phyloP scores from a whole-genome alignment of 1,284 basidiomycete genomes.

The Acaromyces ingoldii region DNA sequence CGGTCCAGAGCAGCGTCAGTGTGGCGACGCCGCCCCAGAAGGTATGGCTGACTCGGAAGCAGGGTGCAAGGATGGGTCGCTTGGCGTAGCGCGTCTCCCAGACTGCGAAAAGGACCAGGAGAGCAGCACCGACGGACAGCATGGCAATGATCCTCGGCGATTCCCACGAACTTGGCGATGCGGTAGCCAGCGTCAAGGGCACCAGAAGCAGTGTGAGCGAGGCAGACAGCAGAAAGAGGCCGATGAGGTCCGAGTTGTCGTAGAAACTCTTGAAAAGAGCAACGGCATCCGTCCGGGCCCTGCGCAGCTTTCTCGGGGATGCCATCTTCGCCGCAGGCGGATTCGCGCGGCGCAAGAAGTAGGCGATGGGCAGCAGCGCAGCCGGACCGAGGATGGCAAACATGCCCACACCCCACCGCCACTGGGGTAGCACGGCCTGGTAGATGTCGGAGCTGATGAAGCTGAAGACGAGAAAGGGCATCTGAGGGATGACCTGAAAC shows the following conservation, averaged over 20 bases:
- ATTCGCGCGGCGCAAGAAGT: neutral
- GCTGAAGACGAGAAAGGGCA: slow-evolving; percentile 12
- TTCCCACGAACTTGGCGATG: neutral
- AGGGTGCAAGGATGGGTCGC: neutral
- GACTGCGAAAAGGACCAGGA: neutral
- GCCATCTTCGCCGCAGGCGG: too few relatives aligned
- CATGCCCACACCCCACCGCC: slow-evolving; percentile 15
- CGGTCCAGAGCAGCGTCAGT: neutral
- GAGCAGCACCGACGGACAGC: neutral
- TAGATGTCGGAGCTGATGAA: slow-evolving; percentile 13
- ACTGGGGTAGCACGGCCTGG: slow-evolving; percentile 4
- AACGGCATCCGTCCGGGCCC: too few relatives aligned
- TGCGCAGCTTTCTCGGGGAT: too few relatives aligned
- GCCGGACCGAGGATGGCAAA: slow-evolving; percentile 14
- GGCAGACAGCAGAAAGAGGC: slow-evolving; percentile 2
- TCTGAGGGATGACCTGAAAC: slow-evolving; percentile 10
- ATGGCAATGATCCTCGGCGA: neutral
- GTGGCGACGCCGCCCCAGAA: slow-evolving; percentile 3
- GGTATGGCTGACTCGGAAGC: neutral
- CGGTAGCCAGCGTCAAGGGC: slow-evolving; percentile 6
- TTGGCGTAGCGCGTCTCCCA: neutral
- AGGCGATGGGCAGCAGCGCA: slow-evolving; percentile 10
- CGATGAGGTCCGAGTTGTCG: slow-evolving; percentile 5
- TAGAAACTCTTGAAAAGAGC: neutral
- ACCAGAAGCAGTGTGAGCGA: neutral